Conservation (phyloP, 2,329 filamentous ascomycete species). For the Chrysoporthe deuterocubensis region DNA sequence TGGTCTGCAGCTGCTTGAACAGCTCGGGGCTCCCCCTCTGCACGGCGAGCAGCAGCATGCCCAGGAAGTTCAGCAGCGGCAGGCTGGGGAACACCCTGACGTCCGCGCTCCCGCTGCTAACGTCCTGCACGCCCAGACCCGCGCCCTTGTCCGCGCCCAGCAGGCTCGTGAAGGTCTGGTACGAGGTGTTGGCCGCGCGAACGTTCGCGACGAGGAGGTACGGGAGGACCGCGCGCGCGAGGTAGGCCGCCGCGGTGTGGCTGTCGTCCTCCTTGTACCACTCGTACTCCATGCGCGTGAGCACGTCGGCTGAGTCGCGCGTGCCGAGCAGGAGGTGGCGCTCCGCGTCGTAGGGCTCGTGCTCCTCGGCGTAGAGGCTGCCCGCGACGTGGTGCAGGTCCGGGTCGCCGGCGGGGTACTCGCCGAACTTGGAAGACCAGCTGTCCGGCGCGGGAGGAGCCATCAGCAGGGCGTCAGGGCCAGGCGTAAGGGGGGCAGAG, state of each 20-base stretch:
- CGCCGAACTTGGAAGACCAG: constrained; percentile 86
- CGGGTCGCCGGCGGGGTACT: constrained; percentile 88
- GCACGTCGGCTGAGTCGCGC: constrained; percentile 79
- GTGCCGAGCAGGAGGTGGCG: constrained; percentile 87
- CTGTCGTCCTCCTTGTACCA: constrained; percentile 93
- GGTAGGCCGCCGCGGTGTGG: constrained; percentile 85
- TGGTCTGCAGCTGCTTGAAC: constrained; percentile 79
- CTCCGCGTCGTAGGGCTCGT: constrained; percentile 92
- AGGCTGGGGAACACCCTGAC: constrained; percentile 84
- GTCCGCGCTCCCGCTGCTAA: constrained; percentile 74
- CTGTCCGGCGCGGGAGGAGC: constrained; percentile 39
- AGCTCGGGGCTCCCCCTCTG: constrained; percentile 79
- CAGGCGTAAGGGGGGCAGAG: background rate
- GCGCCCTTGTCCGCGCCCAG: constrained; percentile 58
- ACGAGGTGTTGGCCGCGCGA: constrained; percentile 82
- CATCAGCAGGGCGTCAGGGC: constrained; percentile 3
- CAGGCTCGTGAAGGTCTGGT: constrained; percentile 74
- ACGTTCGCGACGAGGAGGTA: constrained; percentile 91
- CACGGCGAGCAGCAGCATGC: constrained; percentile 79
- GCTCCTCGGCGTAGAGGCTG: constrained; percentile 86
- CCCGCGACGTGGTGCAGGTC: constrained; percentile 94
- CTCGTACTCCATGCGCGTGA: constrained; percentile 83
- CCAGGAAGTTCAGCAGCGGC: constrained; percentile 94
- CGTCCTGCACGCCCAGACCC: constrained; percentile 75
- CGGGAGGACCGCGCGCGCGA: constrained; percentile 83